phyloP scores from a whole-genome alignment of 805 yeast species.

The Scheffersomyces lignosus region DNA sequence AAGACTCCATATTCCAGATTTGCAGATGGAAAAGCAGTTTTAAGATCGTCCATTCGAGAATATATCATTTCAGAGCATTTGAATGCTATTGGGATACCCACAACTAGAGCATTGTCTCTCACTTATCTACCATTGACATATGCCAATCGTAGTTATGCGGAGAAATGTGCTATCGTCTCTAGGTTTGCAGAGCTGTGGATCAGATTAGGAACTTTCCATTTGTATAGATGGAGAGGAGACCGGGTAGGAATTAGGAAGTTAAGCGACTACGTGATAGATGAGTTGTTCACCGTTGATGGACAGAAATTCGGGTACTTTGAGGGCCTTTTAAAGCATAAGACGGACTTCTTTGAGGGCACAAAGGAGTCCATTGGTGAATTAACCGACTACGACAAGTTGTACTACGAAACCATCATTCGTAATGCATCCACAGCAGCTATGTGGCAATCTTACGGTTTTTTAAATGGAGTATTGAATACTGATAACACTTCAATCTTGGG shows the following conservation, averaged over 20 bases:
- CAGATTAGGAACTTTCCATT: conserved; percentile 84
- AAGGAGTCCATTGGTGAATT: conserved; percentile 32
- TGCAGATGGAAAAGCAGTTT: conserved; percentile 95
- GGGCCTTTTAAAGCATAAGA: conserved; percentile 16
- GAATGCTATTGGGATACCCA: conserved; percentile 78
- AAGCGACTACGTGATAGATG: conserved; percentile 70
- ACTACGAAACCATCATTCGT: conserved; percentile 64
- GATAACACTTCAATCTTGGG: conserved; percentile 93
- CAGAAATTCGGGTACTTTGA: conserved; percentile 30
- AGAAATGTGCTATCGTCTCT: conserved; percentile 81
- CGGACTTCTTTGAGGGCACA: conserved; percentile 17
- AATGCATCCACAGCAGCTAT: conserved; percentile 78
- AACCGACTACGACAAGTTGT: conserved; percentile 69
- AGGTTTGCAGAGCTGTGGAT: conserved; percentile 87
- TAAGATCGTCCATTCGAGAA: conserved; percentile 86
- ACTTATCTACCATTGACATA: conserved; percentile 69
- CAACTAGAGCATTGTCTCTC: conserved; percentile 79
- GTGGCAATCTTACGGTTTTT: conserved; percentile 90
- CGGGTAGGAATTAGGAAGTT: conserved; percentile 58
- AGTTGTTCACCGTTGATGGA: conserved; percentile 49
- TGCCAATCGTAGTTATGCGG: conserved; percentile 72
- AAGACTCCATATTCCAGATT: conserved; percentile 88
- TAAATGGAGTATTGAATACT: conserved; percentile 92
- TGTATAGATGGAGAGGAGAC: conserved; percentile 73
- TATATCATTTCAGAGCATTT: conserved; percentile 82